Evolutionary conservation across 805 yeast genomes (phyloP).

Genomic region (Nakazawaea wickerhamii): DNA sequence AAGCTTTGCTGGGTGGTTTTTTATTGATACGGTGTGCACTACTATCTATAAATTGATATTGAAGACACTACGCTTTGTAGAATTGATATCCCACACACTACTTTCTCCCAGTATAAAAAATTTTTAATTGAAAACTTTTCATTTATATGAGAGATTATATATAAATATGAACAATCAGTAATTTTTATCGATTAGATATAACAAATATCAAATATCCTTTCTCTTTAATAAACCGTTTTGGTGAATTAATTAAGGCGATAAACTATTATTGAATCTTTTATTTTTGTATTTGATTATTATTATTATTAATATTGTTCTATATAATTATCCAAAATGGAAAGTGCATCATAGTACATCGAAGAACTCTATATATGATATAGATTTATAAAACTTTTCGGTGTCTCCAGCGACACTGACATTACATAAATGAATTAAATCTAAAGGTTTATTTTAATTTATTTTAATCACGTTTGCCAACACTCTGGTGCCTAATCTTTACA

Average conservation of each 20-base stretch:
- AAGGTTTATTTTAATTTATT: background rate
- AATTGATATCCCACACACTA: too few relatives aligned
- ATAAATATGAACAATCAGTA: constrained; percentile 6
- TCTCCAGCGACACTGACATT: constrained; percentile 15
- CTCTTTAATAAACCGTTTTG: constrained; percentile 12
- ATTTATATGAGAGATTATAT: too few relatives aligned
- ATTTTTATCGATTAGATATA: constrained; percentile 2
- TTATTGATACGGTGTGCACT: too few relatives aligned
- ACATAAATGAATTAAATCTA: background rate
- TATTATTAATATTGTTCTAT: constrained; percentile 2
- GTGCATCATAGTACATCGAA: constrained; percentile 16
- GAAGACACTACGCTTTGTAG: too few relatives aligned
- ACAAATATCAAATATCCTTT: constrained; percentile 12
- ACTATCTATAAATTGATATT: too few relatives aligned
- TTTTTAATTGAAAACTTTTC: too few relatives aligned
- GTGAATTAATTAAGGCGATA: constrained; percentile 11
- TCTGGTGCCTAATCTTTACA: constrained; percentile 70
- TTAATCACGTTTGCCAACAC: constrained; percentile 73
- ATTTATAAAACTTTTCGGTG: constrained; percentile 10
- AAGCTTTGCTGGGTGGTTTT: too few relatives aligned
- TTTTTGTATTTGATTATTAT: too few relatives aligned
- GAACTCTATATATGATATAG: background rate
- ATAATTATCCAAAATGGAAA: background rate
- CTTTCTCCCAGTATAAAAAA: too few relatives aligned
- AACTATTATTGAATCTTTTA: background rate